Conservation (phyloP, 768 basidiomycete species). For the Tubosaeta sp. region DNA sequence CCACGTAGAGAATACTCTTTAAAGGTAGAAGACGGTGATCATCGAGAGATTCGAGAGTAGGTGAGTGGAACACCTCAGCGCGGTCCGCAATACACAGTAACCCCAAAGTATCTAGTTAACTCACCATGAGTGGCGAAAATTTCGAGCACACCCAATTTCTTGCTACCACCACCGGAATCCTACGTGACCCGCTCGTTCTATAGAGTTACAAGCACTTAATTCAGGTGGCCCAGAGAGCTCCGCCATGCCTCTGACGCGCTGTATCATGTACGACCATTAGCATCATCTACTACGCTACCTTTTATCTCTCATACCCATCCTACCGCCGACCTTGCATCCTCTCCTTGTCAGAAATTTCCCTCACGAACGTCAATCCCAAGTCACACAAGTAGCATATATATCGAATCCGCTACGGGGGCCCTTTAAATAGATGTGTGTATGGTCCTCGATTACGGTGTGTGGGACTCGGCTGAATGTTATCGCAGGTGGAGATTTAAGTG, state of each 20-base stretch:
- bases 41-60: too few species aligned
- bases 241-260: slow-evolving; percentile 67
- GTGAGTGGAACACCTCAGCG: too few species aligned
- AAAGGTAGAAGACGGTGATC: too few species aligned
- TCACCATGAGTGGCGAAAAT: too few species aligned
- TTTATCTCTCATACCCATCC: slow-evolving; percentile 86
- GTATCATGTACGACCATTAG: slow-evolving; percentile 79
- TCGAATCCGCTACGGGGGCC: slow-evolving; percentile 84
- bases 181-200: too few species aligned
- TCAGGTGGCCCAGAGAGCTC: slow-evolving; percentile 59
- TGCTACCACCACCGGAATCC: too few species aligned
- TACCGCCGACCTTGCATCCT: slow-evolving; percentile 82
- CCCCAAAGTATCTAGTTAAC: too few species aligned
- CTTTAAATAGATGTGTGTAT: slow-evolving; percentile 88
- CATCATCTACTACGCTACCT: slow-evolving; percentile 85
- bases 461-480: neutral
- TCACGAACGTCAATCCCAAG: slow-evolving; percentile 83
- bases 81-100: too few species aligned
- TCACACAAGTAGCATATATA: slow-evolving; percentile 83
- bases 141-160: too few species aligned
- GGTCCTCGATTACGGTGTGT: neutral
- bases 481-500: slow-evolving; percentile 93
- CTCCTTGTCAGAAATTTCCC: slow-evolving; percentile 85
- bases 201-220: slow-evolving; percentile 49
- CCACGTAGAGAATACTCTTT: too few species aligned